Evolutionary conservation across 1,284 basidiomycete species (phyloP).

Genomic region (Volvariella surrecta): DNA sequence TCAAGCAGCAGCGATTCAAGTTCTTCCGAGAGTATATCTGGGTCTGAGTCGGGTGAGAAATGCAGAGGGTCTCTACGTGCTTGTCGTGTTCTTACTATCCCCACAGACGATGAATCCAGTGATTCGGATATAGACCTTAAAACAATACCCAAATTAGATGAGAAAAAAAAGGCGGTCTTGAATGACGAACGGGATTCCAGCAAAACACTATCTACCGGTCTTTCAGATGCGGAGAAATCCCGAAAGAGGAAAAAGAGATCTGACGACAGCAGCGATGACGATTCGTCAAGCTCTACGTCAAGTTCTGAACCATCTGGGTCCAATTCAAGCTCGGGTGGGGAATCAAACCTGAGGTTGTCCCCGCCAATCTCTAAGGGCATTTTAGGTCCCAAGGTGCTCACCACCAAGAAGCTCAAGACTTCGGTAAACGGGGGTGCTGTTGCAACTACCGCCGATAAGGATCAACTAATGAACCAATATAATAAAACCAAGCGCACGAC

Average conservation of each 20-base stretch:
- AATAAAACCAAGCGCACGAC: constrained; percentile 29
- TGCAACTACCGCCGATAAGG: constrained; percentile 27
- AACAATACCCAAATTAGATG: not conserved
- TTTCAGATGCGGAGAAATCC: not conserved
- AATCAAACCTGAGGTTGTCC: constrained; percentile 4
- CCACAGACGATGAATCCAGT: constrained; percentile 24
- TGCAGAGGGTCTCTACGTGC: too few relatives aligned
- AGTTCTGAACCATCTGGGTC: constrained; percentile 19
- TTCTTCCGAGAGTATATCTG: too few relatives aligned
- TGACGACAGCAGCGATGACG: constrained; percentile 4
- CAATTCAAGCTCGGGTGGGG: constrained; percentile 12
- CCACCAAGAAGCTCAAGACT: constrained; percentile 51
- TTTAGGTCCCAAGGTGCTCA: too few relatives aligned
- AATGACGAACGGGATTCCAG: too few relatives aligned
- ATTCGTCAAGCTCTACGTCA: constrained; percentile 13
- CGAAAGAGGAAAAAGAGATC: constrained; percentile 2
- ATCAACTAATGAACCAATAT: constrained; percentile 12
- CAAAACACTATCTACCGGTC: too few relatives aligned
- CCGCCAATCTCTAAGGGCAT: constrained; percentile 15
- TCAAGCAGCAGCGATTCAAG: too few relatives aligned
- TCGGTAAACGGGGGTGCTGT: constrained; percentile 41
- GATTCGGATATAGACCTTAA: constrained; percentile 17
- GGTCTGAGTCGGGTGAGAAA: too few relatives aligned
- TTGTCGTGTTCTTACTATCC: too few relatives aligned
- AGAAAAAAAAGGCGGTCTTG: too few relatives aligned